Conservation (phyloP, 2,329 filamentous ascomycete species). For the Clathrospora elynae region DNA sequence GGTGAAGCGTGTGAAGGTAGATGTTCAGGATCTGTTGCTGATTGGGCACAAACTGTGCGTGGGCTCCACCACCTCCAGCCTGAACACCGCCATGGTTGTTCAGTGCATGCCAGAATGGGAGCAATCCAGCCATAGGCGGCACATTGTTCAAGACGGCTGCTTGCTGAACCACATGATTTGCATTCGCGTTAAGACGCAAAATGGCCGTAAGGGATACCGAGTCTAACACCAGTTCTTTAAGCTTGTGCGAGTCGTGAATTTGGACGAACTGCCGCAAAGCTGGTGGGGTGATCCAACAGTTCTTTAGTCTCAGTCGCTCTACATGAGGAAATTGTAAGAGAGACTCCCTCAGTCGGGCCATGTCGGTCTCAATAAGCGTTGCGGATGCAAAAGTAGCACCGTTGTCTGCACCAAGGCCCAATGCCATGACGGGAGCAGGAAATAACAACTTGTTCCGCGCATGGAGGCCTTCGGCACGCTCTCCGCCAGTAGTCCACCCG, state of each 20-base stretch:
- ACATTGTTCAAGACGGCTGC: slow-evolving; percentile 3
- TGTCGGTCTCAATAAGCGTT: slow-evolving; percentile 17
- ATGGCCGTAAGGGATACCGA: slow-evolving; percentile 65
- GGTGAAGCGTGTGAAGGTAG: slow-evolving; percentile 24
- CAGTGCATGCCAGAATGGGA: slow-evolving; percentile 7
- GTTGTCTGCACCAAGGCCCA: slow-evolving; percentile 7
- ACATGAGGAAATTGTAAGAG: slow-evolving; percentile 63
- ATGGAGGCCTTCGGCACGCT: slow-evolving; percentile 65
- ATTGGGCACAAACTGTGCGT: slow-evolving; percentile 14
- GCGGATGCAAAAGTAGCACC: slow-evolving; percentile 8
- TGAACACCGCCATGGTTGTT: slow-evolving; percentile 21
- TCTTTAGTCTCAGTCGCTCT: slow-evolving; percentile 65
- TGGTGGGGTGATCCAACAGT: slow-evolving; percentile 70
- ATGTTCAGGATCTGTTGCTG: slow-evolving; percentile 22
- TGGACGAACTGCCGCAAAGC: slow-evolving; percentile 60
- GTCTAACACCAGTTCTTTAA: slow-evolving; percentile 64
- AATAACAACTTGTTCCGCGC: slow-evolving; percentile 67
- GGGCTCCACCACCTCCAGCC: no score
- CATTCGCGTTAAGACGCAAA: slow-evolving; percentile 21
- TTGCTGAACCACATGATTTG: slow-evolving; percentile 6
- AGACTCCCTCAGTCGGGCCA: slow-evolving; percentile 20
- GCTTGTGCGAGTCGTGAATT: slow-evolving; percentile 52
- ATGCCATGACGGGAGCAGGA: slow-evolving; percentile 61
- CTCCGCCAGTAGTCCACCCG: slow-evolving; percentile 71
- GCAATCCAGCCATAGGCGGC: slow-evolving; percentile 4